Conservation (phyloP, 371 early-diverging fungal genomes). For the Phascolomyces articulosus region DNA sequence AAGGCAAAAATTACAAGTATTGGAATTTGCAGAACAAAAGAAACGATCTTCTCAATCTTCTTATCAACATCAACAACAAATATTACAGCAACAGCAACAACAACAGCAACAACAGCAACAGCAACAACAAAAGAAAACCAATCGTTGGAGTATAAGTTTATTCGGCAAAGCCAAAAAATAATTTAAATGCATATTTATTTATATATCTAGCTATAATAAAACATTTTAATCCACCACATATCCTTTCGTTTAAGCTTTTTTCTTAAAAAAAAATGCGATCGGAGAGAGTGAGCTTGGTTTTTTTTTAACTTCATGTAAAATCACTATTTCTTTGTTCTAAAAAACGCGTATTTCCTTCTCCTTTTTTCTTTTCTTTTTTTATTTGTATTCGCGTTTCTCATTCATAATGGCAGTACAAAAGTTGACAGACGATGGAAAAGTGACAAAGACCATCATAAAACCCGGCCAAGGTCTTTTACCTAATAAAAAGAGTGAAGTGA, state of each 20-base stretch:
- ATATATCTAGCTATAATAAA: no score
- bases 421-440: slow-evolving; percentile 36
- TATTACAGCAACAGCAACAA: not conserved
- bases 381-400: not conserved
- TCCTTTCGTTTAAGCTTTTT: no score
- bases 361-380: slow-evolving; percentile 1
- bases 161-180: slow-evolving; percentile 25
- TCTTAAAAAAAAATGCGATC: no score
- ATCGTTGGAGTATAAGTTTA: slow-evolving; percentile 42
- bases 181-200: not conserved
- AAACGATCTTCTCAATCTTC: not conserved
- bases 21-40: slow-evolving; percentile 8
- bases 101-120: slow-evolving; percentile 6
- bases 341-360: not conserved
- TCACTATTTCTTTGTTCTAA: no score
- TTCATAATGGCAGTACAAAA: slow-evolving; percentile 13
- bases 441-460: slow-evolving; percentile 40
- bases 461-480: slow-evolving; percentile 28
- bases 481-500: slow-evolving; percentile 23
- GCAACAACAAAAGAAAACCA: slow-evolving; percentile 31
- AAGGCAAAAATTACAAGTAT: slow-evolving; percentile 28
- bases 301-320: no score
- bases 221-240: no score
- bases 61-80: slow-evolving; percentile 16
- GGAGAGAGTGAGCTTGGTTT: no score